These are phyloP conservation scores for Apocynum venetum DNA, from an alignment of 257 asterid genomes.

Conservation along the genomic window DNA sequence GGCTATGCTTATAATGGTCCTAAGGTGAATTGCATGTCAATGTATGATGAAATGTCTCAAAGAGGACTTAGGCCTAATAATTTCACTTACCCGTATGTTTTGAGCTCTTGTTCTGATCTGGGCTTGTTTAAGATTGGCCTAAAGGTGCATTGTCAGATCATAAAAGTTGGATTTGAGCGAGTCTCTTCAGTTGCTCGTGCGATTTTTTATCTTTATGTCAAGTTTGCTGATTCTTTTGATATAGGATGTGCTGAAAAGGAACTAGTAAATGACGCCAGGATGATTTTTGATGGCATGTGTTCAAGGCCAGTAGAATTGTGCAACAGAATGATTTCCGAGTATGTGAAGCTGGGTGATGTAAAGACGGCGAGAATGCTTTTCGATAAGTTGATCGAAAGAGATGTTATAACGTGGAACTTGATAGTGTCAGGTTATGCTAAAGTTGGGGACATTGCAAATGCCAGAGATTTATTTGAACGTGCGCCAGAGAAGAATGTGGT, in stretches of 20 bases:
- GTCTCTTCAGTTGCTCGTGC: constrained; percentile 25
- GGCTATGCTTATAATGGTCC: constrained; percentile 50
- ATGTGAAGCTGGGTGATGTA: constrained; percentile 29
- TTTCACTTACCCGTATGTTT: constrained; percentile 43
- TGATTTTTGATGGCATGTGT: constrained; percentile 24
- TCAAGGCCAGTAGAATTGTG: constrained; percentile 26
- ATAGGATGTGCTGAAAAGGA: constrained; percentile 4
- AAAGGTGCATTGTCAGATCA: constrained; percentile 32
- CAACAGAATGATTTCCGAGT: constrained; percentile 36
- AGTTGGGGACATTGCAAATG: constrained; percentile 26
- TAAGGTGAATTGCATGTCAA: constrained; percentile 15
- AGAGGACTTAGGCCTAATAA: constrained; percentile 42
- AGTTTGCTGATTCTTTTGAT: constrained; percentile 16
- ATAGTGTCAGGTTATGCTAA: constrained; percentile 36
- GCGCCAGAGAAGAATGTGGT: constrained; percentile 40
- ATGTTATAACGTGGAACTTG: constrained; percentile 43
- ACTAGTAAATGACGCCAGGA: constrained; percentile 27
- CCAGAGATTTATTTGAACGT: constrained; percentile 29
- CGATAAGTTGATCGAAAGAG: constrained; percentile 37
- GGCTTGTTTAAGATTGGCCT: constrained; percentile 30
- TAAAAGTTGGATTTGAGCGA: constrained; percentile 38
- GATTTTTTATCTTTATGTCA: constrained; percentile 33
- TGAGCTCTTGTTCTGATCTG: constrained; percentile 36
- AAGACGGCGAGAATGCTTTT: constrained; percentile 28
- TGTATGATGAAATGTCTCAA: constrained; percentile 46